A percentile compares a stretch with the other conserved stretches of the same genome.
phyloP scores from a whole-genome alignment of 2,329 filamentous ascomycete genomes.

The Phoma sp. region DNA sequence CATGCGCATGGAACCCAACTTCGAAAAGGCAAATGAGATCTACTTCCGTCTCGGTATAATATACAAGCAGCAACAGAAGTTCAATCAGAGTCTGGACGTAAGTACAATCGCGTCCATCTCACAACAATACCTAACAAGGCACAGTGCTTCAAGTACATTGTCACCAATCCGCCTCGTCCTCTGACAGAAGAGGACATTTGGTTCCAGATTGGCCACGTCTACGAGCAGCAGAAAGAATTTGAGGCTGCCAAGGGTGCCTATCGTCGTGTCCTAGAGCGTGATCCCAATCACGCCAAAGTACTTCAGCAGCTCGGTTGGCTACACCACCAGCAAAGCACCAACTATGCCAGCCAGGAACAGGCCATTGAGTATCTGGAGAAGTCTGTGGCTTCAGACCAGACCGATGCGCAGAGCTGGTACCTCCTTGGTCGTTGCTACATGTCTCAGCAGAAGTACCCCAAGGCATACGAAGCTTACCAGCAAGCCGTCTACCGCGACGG shows the following conservation, averaged over 20 bases:
- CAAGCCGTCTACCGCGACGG: constrained; percentile 98
- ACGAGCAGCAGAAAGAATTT: constrained; percentile 99
- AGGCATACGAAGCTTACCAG: constrained; percentile 97
- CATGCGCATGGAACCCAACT: constrained; percentile 97
- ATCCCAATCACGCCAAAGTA: constrained; percentile 96
- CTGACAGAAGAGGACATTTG: constrained; percentile 98
- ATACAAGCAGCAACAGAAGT: constrained; percentile 98
- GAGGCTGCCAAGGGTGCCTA: constrained; percentile 93
- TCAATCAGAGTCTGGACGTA: constrained; percentile 88
- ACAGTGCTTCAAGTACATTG: constrained; percentile 99
- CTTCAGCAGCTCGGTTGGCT: constrained; percentile 97
- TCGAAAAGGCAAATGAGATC: constrained; percentile 98
- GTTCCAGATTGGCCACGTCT: constrained; percentile 99
- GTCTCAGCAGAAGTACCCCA: constrained; percentile 98
- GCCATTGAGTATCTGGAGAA: constrained; percentile 98
- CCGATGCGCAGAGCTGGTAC: constrained; percentile 98
- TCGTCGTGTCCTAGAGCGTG: constrained; percentile 88
- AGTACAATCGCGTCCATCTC: constrained; percentile 11
- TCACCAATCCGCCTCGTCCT: constrained; percentile 87
- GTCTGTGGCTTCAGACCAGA: constrained; percentile 91
- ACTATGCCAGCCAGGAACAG: constrained; percentile 89
- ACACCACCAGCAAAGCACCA: constrained; percentile 93
- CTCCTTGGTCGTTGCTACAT: constrained; percentile 97
- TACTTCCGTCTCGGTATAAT: constrained; percentile 99
- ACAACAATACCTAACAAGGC: constrained; percentile 18